phyloP scores from a whole-genome alignment of 2,329 filamentous ascomycete genomes.

The Lachnum nothofagi region DNA sequence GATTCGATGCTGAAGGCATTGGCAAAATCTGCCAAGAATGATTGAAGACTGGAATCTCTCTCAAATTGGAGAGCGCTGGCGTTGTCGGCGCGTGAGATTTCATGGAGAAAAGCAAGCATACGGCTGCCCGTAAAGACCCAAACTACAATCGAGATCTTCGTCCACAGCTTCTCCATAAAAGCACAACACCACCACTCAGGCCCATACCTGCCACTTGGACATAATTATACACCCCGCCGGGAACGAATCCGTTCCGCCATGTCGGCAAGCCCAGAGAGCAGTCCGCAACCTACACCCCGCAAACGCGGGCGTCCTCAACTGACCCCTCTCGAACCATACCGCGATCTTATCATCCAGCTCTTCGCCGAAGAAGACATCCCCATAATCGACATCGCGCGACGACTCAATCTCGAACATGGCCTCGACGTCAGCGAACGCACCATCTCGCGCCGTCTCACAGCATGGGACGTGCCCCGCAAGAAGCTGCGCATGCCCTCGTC shows the following conservation, averaged over 20 bases:
- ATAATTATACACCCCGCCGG: no score
- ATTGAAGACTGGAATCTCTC: no score
- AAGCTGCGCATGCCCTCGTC: conserved; percentile 22
- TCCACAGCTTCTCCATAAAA: not conserved
- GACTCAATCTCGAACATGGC: conserved; percentile 26
- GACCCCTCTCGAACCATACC: conserved; percentile 27
- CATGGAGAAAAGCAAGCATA: no score
- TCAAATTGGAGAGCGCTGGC: no score
- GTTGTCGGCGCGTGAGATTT: no score
- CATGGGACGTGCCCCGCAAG: conserved; percentile 28
- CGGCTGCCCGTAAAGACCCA: conserved; percentile 1
- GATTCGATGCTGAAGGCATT: no score
- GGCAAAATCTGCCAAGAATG: no score
- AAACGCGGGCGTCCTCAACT: conserved; percentile 26
- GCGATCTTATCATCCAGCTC: conserved; percentile 27
- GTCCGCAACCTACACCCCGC: conserved; percentile 1
- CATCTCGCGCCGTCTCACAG: conserved; percentile 26
- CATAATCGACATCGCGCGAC: conserved; percentile 27
- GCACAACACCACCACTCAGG: conserved; percentile 3
- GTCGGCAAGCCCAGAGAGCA: conserved; percentile 12
- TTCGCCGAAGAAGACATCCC: conserved; percentile 24
- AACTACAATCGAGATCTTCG: not conserved
- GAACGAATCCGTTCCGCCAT: no score
- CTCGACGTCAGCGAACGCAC: conserved; percentile 29
- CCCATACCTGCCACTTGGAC: conserved; percentile 26